phyloP scores from a whole-genome alignment of 2,329 filamentous ascomycete genomes.

The Talaromyces sp. region DNA sequence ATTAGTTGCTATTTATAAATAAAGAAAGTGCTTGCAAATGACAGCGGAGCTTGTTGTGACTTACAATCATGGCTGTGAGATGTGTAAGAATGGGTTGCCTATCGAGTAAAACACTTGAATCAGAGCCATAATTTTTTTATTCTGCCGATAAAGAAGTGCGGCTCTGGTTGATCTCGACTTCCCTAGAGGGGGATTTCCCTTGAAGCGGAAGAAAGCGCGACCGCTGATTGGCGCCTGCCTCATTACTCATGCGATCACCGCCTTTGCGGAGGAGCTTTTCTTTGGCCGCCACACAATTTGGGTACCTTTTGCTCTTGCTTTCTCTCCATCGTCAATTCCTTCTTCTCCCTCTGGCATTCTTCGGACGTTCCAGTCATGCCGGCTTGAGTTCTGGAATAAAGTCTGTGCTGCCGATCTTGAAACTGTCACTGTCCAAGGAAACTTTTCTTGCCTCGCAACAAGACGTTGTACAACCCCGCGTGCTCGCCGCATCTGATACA shows the following conservation, averaged over 20 bases:
- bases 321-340: constrained; percentile 1
- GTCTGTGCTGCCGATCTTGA: not conserved
- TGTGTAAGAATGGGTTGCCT: not conserved
- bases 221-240: constrained; percentile 26
- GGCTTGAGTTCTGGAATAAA: not conserved
- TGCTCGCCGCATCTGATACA: constrained; percentile 6
- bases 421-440: not conserved
- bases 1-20: not conserved
- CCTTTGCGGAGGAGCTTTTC: constrained; percentile 19
- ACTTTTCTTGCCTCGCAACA: not conserved
- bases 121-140: constrained; percentile 34
- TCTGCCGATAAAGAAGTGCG: constrained; percentile 26
- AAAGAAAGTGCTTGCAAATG: not conserved
- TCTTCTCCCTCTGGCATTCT: not conserved
- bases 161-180: not conserved
- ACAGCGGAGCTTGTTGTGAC: not conserved
- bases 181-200: constrained; percentile 27
- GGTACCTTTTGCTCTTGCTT: not conserved
- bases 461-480: constrained; percentile 3
- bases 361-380: not conserved
- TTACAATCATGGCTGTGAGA: constrained; percentile 18
- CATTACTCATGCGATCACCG: constrained; percentile 16
- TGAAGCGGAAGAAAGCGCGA: constrained; percentile 26
- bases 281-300: constrained; percentile 17
- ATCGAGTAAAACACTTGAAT: not conserved